Base-by-base conservation (phyloP, 441 rosid genomes). In the Kokia cookei region DNA sequence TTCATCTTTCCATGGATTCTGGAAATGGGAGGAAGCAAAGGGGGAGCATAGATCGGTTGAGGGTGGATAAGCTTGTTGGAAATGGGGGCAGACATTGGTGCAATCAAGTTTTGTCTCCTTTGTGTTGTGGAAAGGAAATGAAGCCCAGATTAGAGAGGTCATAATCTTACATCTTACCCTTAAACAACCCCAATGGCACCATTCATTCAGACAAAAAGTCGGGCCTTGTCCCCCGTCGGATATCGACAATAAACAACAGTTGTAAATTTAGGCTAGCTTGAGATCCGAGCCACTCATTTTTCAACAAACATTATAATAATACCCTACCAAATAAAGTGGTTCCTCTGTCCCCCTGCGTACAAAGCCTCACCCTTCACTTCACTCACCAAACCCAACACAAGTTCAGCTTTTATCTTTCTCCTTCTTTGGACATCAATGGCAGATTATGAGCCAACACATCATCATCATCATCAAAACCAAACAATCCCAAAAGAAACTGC, bases 401-500 rank as follows among this genome's bases (percentile, higher is more conserved):
- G 40, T 35, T 35, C 40, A 35, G 7, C 69, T 72, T 47, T 54
- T 5, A 47, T 48, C 75, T 61, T 64, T 24, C 77, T 67, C 71
- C 48, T 57, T 11, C 40, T 35, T 35, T 5, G 15, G 13, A 53
- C 75, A 60, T 19, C 80, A 69, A 94, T 92, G 98, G 98, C 95
- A 65, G 94, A 92, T 69, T 90, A 85, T 73, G 89, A 88, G 43
- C 59, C 13, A 48, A 58, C 86, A 59, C 81, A 81, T 50, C 86
- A 81, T 60, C 86, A 54, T 62, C 78, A 81, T 61, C 75, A 76
- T 0, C 84, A 75, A 10, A 82, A 79, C 51, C 88, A 79, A 13
- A 8, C 75, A 22, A 88, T 91, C 80, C 91, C 97, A 1, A 92
- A 86, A 78, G 98, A 94, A 76, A 91, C 98, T 1, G 95, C 96